phyloP scores from a whole-genome alignment of 2,329 filamentous ascomycete species.

The Helotiales sp. region DNA sequence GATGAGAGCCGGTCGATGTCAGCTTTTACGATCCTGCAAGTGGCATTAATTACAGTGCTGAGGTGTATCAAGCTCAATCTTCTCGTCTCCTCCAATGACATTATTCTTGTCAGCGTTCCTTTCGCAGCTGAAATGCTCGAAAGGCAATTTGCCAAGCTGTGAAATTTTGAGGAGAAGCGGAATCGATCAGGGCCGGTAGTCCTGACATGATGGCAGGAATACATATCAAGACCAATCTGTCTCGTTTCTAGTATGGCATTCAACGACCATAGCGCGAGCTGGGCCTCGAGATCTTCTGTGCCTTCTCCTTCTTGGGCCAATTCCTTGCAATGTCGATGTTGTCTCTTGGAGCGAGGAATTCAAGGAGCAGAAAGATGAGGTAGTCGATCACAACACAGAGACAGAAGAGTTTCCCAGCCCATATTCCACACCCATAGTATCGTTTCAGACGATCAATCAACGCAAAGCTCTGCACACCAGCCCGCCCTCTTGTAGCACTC shows the following conservation, averaged over 20 bases:
- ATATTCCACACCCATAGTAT: slow-evolving; percentile 97
- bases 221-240: too few relatives aligned
- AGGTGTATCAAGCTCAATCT: too few relatives aligned
- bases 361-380: slow-evolving; percentile 82
- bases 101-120: too few relatives aligned
- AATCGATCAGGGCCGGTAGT: too few relatives aligned
- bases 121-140: too few relatives aligned
- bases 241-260: background rate
- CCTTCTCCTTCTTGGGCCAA: slow-evolving; percentile 77
- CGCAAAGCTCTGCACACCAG: slow-evolving; percentile 79
- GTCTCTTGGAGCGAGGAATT: slow-evolving; percentile 81
- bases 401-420: slow-evolving; percentile 97
- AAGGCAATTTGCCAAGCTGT: too few relatives aligned
- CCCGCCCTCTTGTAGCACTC: slow-evolving; percentile 69
- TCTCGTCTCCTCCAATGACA: too few relatives aligned
- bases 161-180: too few relatives aligned
- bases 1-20: too few relatives aligned
- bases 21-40: too few relatives aligned
- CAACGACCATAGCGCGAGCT: background rate
- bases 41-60: too few relatives aligned
- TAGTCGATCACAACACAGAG: slow-evolving; percentile 94
- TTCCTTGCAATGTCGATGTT: slow-evolving; percentile 86
- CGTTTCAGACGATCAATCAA: slow-evolving; percentile 93
- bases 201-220: too few relatives aligned
- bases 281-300: background rate